Evolutionary conservation across 768 basidiomycete genomes (phyloP).

Genomic region (Trametes maxima): DNA sequence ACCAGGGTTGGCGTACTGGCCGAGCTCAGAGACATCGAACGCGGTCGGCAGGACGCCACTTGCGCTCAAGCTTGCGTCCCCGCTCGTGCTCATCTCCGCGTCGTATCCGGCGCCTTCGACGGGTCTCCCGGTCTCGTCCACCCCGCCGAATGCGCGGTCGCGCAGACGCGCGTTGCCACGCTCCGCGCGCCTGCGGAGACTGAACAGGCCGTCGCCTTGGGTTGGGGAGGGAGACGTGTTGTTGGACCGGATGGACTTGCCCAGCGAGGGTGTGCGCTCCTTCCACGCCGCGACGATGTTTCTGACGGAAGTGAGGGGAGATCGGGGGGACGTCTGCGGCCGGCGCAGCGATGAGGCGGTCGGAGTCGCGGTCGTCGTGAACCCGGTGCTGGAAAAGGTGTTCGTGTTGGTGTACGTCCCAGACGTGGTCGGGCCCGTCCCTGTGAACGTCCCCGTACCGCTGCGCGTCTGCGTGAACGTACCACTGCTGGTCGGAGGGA

Average conservation of each 20-base stretch:
- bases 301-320: slow-evolving; percentile 68
- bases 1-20: slow-evolving; percentile 41
- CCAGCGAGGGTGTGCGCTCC: slow-evolving; percentile 59
- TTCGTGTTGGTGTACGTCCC: slow-evolving; percentile 41
- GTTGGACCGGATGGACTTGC: slow-evolving; percentile 25
- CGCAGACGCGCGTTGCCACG: slow-evolving; percentile 34
- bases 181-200: slow-evolving; percentile 48
- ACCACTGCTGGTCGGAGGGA: slow-evolving; percentile 34
- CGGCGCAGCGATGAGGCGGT: slow-evolving; percentile 58
- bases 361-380: slow-evolving; percentile 35
- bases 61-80: slow-evolving; percentile 32
- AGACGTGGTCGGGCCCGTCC: slow-evolving; percentile 31
- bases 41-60: slow-evolving; percentile 45
- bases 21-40: slow-evolving; percentile 51
- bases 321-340: slow-evolving; percentile 65
- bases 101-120: slow-evolving; percentile 4
- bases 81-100: slow-evolving; percentile 33
- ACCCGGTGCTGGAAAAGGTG: slow-evolving; percentile 37
- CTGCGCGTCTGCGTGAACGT: slow-evolving; percentile 43
- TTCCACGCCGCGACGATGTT: slow-evolving; percentile 84
- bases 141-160: slow-evolving; percentile 18
- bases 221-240: slow-evolving; percentile 25
- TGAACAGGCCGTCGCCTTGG: slow-evolving; percentile 51
- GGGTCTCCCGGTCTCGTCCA: slow-evolving; percentile 17
- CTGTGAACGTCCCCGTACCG: slow-evolving; percentile 27